Evolutionary conservation across 1,284 basidiomycete species (phyloP), one percentile per base, ranked within the genome.

Genomic region (Gymnopus androsaceus): DNA sequence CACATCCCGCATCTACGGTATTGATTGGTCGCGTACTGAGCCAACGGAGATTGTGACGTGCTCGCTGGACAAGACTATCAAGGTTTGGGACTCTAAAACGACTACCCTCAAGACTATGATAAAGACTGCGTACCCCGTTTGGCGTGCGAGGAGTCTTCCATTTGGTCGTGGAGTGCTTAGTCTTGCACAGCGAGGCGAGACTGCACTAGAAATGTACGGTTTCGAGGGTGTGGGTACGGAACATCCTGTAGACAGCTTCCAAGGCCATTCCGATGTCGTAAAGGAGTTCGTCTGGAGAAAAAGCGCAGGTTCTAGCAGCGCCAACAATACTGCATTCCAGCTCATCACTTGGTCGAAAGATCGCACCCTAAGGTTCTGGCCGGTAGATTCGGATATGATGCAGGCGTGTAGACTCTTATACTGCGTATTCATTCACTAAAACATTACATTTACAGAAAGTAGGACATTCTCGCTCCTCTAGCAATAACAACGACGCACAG

Each of bases 281-380:
- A 98, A 98, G 66, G 96, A 99, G 72, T 99, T 97, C 66, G 95
- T 99, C 1, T 98, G 97, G 95, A 78, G 97, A 56, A 85, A 82
- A 61, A 82, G 83, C 14, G n/a, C n/a, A n/a, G n/a, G n/a, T n/a
- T n/a, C n/a, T n/a, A n/a, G n/a, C n/a, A n/a, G n/a, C n/a, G 11
- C 46, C 80, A 84, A 87, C 55, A 82, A 84, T 67, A 80, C 85
- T 8, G 87, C 91, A 56, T 95, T 94, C 69, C 95, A 97, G 68
- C 80, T 99, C 3, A 92, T 99, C 49, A 98, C 95, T 0, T 98
- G 95, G 96, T 93, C 92, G 1, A 96, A 95, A 70, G 97, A 98
- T 67, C 84, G 94, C 41, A 96, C 92, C 0, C 74, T 99, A 33
- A 78, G 94, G 8, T 90, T 98, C 63, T 98, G 95, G 93, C 95